Base-by-base conservation (phyloP, 768 basidiomycete genomes). In the Lepiota subincarnata region DNA sequence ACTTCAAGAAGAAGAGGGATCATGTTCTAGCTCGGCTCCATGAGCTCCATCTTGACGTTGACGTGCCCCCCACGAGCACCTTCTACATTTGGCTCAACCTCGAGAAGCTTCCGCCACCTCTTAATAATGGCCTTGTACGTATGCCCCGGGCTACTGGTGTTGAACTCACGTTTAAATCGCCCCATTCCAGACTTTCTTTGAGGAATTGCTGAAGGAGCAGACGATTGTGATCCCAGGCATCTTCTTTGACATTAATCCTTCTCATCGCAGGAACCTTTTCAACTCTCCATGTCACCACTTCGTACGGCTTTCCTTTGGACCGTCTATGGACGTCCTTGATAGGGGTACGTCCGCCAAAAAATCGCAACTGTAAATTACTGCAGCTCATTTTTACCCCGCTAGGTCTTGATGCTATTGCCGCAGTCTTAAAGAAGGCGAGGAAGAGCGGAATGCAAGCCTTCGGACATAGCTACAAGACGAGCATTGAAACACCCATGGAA, bases 41-140 rank as follows among this genome's bases (percentile, higher is more conserved):
- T 54, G 76, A 80, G 36, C 79, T 98, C 52, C 86, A 83, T 40
- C 76, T 97, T 19, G 83, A 87, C 46, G 89, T 97, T 41, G 74
- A 80, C 42, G 70, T 89, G 50, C 86, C 87, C 38, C 92, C 91
- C 5, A 73, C 73, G 16, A 83, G 85, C 51, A 97, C 95, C 2
- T 98, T 97, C 72, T 97, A 98, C 70, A 83, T 97, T 65, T 97
- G 95, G 93, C 80, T 95, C 55, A 89, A 90, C 70, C 76, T 96
- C 18, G 86, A 86, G 65, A 76, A 75, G 51, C 78, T 97, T 43
- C 88, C 91, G 7, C 60, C 81, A 4, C 95, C 95, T 6, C 66
- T 97, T 40, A 92, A 93, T 72, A 92, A 91, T 62, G 94, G 94
- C 16, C 72, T 97, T 62, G 87, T 89, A 56, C 5, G 70, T 63